These are phyloP conservation scores for Phallus indusiatus DNA, from an alignment of 768 basidiomycete species.

Conservation along the genomic window DNA sequence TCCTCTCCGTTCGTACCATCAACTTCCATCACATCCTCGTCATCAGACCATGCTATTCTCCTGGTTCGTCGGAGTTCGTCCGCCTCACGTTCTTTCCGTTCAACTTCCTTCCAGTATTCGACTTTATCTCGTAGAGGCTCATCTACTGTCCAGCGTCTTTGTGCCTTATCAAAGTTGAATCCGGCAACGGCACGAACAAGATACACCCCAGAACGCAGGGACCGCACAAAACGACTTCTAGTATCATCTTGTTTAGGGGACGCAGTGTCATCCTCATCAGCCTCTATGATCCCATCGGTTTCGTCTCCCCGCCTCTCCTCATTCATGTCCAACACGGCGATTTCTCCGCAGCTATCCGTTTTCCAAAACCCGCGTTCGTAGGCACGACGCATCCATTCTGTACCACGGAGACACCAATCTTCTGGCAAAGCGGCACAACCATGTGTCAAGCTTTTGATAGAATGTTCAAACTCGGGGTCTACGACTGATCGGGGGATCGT, in stretches of 20 bases:
- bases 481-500: constrained; percentile 46
- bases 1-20: constrained; percentile 43
- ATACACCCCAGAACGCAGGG: constrained; percentile 59
- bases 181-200: constrained; percentile 68
- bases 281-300: constrained; percentile 76
- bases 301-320: constrained; percentile 41
- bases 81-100: constrained; percentile 52
- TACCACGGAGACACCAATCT: constrained; percentile 92
- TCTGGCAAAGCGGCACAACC: constrained; percentile 71
- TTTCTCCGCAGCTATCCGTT: constrained; percentile 61
- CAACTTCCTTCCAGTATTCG: constrained; percentile 59
- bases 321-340: constrained; percentile 64
- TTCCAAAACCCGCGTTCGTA: constrained; percentile 96
- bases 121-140: constrained; percentile 63
- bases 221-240: constrained; percentile 62
- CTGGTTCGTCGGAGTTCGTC: constrained; percentile 52
- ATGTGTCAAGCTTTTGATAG: constrained; percentile 55
- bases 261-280: constrained; percentile 39
- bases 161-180: constrained; percentile 52
- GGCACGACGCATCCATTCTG: constrained; percentile 90
- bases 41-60: constrained; percentile 51
- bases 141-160: constrained; percentile 53
- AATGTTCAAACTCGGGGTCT: constrained; percentile 32
- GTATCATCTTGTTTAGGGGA: constrained; percentile 26
- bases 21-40: constrained; percentile 56